phyloP scores from a whole-genome alignment of 164 flowering plant species.

The Nymphaea thermarum region DNA sequence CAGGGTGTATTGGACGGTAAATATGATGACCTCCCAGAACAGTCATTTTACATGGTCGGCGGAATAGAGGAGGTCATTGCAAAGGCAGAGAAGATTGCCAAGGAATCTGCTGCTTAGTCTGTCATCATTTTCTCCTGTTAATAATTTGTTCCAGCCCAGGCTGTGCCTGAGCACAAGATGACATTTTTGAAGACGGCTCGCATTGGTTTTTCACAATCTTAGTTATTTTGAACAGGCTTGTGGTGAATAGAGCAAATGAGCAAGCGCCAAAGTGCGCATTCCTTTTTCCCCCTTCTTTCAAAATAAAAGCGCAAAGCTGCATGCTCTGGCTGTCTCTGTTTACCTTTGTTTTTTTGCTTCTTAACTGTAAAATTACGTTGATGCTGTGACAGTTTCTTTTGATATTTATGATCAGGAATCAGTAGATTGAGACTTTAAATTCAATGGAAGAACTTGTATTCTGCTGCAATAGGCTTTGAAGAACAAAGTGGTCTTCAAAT shows the following conservation, averaged over 20 bases:
- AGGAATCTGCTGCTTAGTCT: slow-evolving; percentile 44
- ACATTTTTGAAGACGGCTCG: background rate
- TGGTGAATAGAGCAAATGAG: background rate
- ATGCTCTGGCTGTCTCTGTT: background rate
- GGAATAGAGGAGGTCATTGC: slow-evolving; percentile 96
- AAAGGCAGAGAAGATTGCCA: slow-evolving; percentile 95
- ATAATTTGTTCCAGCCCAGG: background rate
- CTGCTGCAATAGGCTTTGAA: no score
- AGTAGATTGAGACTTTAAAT: background rate
- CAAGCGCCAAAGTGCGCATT: background rate
- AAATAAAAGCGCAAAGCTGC: background rate
- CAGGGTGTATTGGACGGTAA: slow-evolving; percentile 98
- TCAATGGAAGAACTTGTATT: background rate
- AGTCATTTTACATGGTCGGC: slow-evolving; percentile 97
- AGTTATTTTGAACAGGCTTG: background rate
- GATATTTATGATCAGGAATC: background rate
- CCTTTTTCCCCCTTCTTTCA: background rate
- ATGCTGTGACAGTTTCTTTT: background rate
- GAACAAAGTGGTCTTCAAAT: no score
- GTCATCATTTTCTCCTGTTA: background rate
- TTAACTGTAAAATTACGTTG: background rate
- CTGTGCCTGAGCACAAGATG: background rate
- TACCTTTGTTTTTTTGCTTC: background rate
- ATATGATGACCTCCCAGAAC: slow-evolving; percentile 89
- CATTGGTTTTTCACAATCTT: background rate